A percentile compares a stretch with the other conserved stretches of the same genome.
phyloP scores from a whole-genome alignment of 495 filamentous ascomycete species.

The Sabuloglossum arenarium region DNA sequence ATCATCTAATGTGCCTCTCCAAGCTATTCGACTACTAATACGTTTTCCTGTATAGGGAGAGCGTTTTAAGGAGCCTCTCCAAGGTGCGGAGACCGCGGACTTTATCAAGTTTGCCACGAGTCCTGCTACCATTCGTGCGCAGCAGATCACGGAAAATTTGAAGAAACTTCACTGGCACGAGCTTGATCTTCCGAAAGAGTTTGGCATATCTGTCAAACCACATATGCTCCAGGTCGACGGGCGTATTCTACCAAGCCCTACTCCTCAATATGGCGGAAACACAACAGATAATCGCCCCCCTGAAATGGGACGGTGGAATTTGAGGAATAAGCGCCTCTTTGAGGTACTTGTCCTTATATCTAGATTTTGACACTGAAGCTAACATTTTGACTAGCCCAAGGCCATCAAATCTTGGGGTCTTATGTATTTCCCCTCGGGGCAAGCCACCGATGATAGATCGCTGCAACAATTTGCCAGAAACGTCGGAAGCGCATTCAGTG shows the following conservation, averaged over 20 bases:
- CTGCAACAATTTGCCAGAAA: background rate
- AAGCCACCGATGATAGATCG: background rate
- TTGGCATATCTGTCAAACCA: slow-evolving; percentile 1
- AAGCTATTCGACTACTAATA: background rate
- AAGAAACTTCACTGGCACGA: slow-evolving; percentile 5
- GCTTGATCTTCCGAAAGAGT: background rate
- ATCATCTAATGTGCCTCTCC: background rate
- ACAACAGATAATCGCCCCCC: background rate
- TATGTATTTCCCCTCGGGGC: slow-evolving; percentile 2
- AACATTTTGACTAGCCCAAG: background rate
- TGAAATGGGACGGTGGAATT: slow-evolving; percentile 3
- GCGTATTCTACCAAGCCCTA: slow-evolving; percentile 1
- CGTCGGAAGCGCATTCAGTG: background rate
- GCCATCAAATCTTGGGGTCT: slow-evolving; percentile 4
- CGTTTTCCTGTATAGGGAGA: background rate
- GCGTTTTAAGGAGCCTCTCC: slow-evolving; percentile 3
- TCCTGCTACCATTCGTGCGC: background rate
- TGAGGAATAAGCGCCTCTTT: background rate
- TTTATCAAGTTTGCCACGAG: slow-evolving; percentile 6
- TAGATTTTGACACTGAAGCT: background rate
- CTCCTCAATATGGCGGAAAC: background rate
- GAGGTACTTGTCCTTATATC: background rate
- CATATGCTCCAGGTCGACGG: slow-evolving; percentile 3
- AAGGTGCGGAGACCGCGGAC: slow-evolving; percentile 5
- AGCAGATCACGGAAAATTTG: slow-evolving; percentile 1